These are phyloP conservation scores for Neonectria neomacrospora DNA, from an alignment of 2,329 filamentous ascomycete genomes.

Conservation along the genomic window DNA sequence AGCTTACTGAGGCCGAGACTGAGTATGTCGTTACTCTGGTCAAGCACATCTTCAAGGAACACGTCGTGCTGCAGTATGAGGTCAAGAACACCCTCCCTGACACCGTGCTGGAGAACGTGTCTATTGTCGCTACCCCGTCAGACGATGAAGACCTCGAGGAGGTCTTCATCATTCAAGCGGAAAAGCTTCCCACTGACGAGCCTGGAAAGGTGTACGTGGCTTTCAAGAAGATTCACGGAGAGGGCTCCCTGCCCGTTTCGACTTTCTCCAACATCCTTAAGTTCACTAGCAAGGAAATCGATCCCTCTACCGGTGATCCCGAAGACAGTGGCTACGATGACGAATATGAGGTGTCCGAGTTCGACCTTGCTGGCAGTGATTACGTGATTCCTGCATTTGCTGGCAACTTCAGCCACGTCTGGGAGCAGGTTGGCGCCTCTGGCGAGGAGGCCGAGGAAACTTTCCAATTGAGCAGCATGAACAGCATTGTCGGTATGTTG, in stretches of 20 bases:
- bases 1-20: conserved; percentile 96
- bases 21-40: conserved; percentile 94
- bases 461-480: conserved; percentile 84
- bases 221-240: conserved; percentile 85
- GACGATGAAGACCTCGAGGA: conserved; percentile 89
- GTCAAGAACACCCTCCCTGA: conserved; percentile 97
- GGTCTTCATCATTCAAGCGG: conserved; percentile 91
- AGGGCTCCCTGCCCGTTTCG: conserved; percentile 78
- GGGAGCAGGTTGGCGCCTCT: conserved; percentile 90
- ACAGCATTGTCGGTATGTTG: conserved; percentile 87
- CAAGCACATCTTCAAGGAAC: conserved; percentile 98
- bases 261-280: conserved; percentile 93
- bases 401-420: conserved; percentile 93
- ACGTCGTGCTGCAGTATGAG: conserved; percentile 95
- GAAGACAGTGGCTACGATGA: conserved; percentile 95
- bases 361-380: conserved; percentile 90
- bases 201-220: conserved; percentile 95
- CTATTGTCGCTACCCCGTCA: conserved; percentile 80
- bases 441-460: conserved; percentile 94
- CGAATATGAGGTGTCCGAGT: conserved; percentile 95
- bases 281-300: conserved; percentile 98
- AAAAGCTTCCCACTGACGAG: conserved; percentile 83
- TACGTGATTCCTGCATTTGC: conserved; percentile 95
- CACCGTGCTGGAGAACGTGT: conserved; percentile 90
- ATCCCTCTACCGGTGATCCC: conserved; percentile 90